Evolutionary conservation across 495 filamentous ascomycete species (phyloP).

Genomic region (Astrocystis sublimbata): DNA sequence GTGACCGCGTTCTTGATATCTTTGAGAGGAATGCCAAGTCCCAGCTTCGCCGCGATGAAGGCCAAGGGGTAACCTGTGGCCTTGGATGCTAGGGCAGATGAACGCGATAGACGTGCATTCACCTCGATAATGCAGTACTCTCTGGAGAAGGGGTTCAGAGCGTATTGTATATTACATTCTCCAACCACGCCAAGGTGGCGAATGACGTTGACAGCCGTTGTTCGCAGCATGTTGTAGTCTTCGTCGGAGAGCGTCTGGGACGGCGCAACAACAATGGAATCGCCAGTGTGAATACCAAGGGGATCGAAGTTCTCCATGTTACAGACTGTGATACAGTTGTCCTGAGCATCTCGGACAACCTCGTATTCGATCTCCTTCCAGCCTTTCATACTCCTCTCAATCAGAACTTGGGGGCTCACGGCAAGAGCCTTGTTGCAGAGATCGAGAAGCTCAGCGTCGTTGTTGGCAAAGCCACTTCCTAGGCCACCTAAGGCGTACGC

Average conservation of each 20-base stretch:
- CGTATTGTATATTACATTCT: slow-evolving; percentile 99
- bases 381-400: slow-evolving; percentile 98
- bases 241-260: slow-evolving; percentile 96
- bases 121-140: slow-evolving; percentile 99
- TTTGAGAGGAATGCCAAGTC: slow-evolving; percentile 91
- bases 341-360: slow-evolving; percentile 90
- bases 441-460: slow-evolving; percentile 81
- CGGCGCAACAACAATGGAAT: slow-evolving; percentile 97
- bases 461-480: slow-evolving; percentile 92
- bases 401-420: slow-evolving; percentile 91
- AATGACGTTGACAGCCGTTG: slow-evolving; percentile 98
- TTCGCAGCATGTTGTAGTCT: slow-evolving; percentile 98
- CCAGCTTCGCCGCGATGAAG: slow-evolving; percentile 94
- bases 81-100: slow-evolving; percentile 93
- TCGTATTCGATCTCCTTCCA: slow-evolving; percentile 99
- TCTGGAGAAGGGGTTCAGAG: slow-evolving; percentile 90
- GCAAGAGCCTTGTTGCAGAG: slow-evolving; percentile 96
- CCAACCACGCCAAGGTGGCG: slow-evolving; percentile 95
- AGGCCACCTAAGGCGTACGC: slow-evolving; percentile 95
- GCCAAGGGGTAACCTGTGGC: slow-evolving; percentile 95
- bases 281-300: slow-evolving; percentile 95
- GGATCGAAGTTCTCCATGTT: slow-evolving; percentile 99
- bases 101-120: slow-evolving; percentile 93
- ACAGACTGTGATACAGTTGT: slow-evolving; percentile 99
- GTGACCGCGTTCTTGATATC: slow-evolving; percentile 96